A percentile compares a stretch with the other conserved stretches of the same genome.
These are phyloP conservation scores for Arthrinium puccinioides DNA, from an alignment of 2,329 filamentous ascomycete genomes.

Conservation along the genomic window DNA sequence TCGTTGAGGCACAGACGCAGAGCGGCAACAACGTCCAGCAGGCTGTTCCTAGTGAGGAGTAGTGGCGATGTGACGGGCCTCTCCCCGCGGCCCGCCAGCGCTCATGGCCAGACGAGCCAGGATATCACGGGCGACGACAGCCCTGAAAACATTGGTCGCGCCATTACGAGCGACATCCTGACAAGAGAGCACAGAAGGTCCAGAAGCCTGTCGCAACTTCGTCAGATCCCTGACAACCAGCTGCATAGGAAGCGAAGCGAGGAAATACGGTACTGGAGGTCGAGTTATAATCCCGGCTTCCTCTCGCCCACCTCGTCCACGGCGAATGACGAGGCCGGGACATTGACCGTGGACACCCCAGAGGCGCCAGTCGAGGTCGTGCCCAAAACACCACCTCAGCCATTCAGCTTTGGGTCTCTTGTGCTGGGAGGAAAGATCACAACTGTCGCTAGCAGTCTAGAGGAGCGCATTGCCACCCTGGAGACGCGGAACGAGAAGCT, in stretches of 20 bases:
- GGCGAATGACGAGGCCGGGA: constrained; percentile 23
- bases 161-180: constrained; percentile 49
- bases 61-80: constrained; percentile 43
- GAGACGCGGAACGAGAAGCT: constrained; percentile 45
- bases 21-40: constrained; percentile 33
- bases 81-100: constrained; percentile 55
- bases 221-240: constrained; percentile 25
- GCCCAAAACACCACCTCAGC: constrained; percentile 34
- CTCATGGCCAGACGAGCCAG: constrained; percentile 42
- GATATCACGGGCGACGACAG: constrained; percentile 31
- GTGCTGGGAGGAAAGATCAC: constrained; percentile 48
- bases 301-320: constrained; percentile 45
- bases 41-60: constrained; percentile 29
- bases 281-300: constrained; percentile 47
- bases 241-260: constrained; percentile 47
- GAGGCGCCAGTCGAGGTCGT: constrained; percentile 22
- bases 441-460: constrained; percentile 46
- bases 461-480: constrained; percentile 43
- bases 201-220: constrained; percentile 50
- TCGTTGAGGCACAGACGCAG: constrained; percentile 27
- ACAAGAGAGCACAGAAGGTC: constrained; percentile 48
- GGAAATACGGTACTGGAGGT: constrained; percentile 58
- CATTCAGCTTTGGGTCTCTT: constrained; percentile 49
- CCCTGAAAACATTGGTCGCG: constrained; percentile 51
- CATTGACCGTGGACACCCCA: constrained; percentile 20